These are phyloP conservation scores for Wallacemonas collosoma DNA, from an alignment of 208 protist species.

Conservation along the genomic window DNA sequence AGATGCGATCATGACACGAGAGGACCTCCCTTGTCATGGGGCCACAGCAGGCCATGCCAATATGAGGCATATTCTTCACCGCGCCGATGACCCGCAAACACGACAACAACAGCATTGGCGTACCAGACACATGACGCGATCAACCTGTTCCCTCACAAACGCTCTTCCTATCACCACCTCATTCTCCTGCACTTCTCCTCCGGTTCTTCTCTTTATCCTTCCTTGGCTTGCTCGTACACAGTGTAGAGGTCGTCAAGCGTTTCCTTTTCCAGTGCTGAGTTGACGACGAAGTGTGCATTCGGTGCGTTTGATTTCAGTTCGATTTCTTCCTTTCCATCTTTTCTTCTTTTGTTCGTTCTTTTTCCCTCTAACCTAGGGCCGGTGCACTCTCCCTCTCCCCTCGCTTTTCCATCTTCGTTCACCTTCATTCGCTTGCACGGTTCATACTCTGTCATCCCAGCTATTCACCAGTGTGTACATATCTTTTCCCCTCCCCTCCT, in stretches of 20 bases:
- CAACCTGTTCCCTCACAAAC: too few species aligned
- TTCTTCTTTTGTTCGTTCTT: neutral
- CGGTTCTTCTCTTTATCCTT: neutral
- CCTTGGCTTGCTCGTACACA: neutral
- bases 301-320: slow-evolving; percentile 13
- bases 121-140: too few species aligned
- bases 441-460: neutral
- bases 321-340: neutral
- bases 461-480: neutral
- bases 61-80: too few species aligned
- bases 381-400: neutral
- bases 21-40: too few species aligned
- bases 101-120: too few species aligned
- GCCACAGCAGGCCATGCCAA: too few species aligned
- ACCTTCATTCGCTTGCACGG: neutral
- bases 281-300: neutral
- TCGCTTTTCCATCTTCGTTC: neutral
- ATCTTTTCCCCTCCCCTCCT: neutral
- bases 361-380: neutral
- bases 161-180: too few species aligned
- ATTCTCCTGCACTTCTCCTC: neutral
- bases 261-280: neutral
- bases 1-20: too few species aligned
- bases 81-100: too few species aligned
- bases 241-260: neutral